These are phyloP conservation scores for Filobasidium floriforme DNA, from an alignment of 768 basidiomycete genomes.

Conservation along the genomic window DNA sequence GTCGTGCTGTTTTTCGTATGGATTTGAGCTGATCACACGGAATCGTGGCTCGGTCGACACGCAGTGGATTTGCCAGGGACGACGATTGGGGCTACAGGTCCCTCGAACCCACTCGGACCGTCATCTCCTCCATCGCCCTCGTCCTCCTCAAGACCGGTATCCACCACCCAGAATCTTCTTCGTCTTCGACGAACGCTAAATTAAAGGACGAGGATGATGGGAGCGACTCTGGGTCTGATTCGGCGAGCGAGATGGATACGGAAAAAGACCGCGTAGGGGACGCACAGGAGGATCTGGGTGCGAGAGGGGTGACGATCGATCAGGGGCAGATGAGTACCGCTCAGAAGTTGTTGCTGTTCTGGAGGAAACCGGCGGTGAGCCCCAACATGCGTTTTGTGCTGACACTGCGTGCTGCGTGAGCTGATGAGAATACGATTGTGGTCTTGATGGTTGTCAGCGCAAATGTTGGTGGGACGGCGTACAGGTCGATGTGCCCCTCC, in stretches of 20 bases:
- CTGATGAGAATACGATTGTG: neutral
- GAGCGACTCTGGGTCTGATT: constrained; percentile 5
- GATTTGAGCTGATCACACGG: too few relatives aligned
- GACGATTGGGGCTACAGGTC: constrained; percentile 98
- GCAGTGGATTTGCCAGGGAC: constrained; percentile 90
- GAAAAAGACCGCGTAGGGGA: constrained; percentile 8
- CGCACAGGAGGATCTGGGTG: constrained; percentile 23
- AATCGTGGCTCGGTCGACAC: neutral
- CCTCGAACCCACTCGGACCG: constrained; percentile 88
- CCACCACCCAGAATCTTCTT: constrained; percentile 51
- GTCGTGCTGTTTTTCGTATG: too few relatives aligned
- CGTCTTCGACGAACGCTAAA: constrained; percentile 31
- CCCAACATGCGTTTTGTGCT: neutral
- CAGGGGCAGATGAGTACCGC: constrained; percentile 91
- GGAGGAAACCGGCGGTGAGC: constrained; percentile 98
- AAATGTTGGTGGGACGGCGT: constrained; percentile 99
- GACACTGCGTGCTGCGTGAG: neutral
- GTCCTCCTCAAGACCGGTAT: constrained; percentile 97
- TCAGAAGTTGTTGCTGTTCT: constrained; percentile 92
- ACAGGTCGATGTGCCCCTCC: constrained; percentile 69
- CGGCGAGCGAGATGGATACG: neutral
- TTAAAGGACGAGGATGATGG: neutral
- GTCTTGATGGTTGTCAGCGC: constrained; percentile 51
- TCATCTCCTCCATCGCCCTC: constrained; percentile 95
- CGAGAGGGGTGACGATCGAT: constrained; percentile 64